A percentile compares a stretch with the other conserved stretches of the same genome.
Conservation (phyloP, 2,329 filamentous ascomycete species). For the Bipolaris gigantea region DNA sequence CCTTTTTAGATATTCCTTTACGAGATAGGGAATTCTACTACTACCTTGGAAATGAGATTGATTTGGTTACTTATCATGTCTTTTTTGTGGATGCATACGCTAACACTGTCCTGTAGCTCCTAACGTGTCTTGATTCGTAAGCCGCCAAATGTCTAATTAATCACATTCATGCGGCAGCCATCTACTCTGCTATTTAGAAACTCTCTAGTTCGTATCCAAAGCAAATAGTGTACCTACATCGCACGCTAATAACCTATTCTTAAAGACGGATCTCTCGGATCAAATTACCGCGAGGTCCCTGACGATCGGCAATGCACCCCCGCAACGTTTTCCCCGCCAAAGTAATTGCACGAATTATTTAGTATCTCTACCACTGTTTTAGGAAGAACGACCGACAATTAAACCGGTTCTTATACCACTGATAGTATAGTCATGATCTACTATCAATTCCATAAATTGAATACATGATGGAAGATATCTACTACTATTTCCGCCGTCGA, state of each 20-base stretch:
- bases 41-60: not conserved
- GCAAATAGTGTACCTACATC: not conserved
- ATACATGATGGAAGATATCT: not conserved
- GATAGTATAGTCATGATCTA: not conserved
- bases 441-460: not conserved
- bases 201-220: not conserved
- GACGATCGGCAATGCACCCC: slow-evolving; percentile 13
- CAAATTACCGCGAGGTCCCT: slow-evolving; percentile 18
- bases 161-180: not conserved
- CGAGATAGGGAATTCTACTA: not conserved
- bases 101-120: not conserved
- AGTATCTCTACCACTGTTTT: not conserved
- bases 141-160: not conserved
- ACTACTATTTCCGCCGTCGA: not conserved
- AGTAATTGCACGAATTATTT: not conserved
- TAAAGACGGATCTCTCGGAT: slow-evolving; percentile 9
- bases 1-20: not conserved
- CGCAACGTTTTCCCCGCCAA: slow-evolving; percentile 8
- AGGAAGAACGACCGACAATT: not conserved
- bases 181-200: not conserved
- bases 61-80: too few species aligned
- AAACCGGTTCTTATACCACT: not conserved
- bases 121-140: too few species aligned
- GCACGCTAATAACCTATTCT: not conserved
- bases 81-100: not conserved